Conservation (phyloP, 805 yeast genomes). For the Hermanozyma aechmeae region DNA sequence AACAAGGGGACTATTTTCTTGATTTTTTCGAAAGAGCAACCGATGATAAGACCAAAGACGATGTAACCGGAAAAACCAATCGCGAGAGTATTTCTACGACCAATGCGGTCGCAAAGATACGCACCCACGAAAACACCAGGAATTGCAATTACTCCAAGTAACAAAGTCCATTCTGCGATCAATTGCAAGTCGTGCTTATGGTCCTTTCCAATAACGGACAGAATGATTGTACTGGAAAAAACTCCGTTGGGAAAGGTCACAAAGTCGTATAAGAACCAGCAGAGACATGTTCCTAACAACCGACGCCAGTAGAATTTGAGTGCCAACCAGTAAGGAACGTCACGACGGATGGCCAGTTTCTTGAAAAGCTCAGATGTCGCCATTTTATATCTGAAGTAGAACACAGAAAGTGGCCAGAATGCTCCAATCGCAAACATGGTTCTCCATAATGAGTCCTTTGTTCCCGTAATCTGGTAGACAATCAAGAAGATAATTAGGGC, state of each 20-base stretch:
- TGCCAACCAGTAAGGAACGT: constrained; percentile 45
- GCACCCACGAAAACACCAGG: constrained; percentile 76
- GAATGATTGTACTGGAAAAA: constrained; percentile 53
- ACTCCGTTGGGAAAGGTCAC: constrained; percentile 75
- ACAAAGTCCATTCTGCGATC: constrained; percentile 66
- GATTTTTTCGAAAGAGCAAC: constrained; percentile 51
- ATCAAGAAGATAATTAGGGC: constrained; percentile 59
- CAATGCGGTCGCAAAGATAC: constrained; percentile 49
- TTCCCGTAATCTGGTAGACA: constrained; percentile 47
- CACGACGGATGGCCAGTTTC: constrained; percentile 50
- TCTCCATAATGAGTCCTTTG: constrained; percentile 55
- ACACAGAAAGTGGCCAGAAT: constrained; percentile 62
- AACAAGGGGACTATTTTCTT: constrained; percentile 52
- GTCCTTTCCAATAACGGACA: constrained; percentile 32
- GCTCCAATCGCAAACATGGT: constrained; percentile 56
- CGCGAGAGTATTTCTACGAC: constrained; percentile 65
- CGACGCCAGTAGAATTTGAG: constrained; percentile 61
- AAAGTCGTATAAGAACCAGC: constrained; percentile 78
- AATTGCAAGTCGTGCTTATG: constrained; percentile 35
- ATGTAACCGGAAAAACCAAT: constrained; percentile 64
- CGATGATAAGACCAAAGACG: constrained; percentile 63
- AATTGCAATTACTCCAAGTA: constrained; percentile 53
- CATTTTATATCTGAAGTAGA: constrained; percentile 65
- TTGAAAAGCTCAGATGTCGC: constrained; percentile 56
- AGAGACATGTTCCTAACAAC: constrained; percentile 59